Base-by-base conservation (phyloP, 768 basidiomycete genomes). In the Rhodocollybia butyracea region DNA sequence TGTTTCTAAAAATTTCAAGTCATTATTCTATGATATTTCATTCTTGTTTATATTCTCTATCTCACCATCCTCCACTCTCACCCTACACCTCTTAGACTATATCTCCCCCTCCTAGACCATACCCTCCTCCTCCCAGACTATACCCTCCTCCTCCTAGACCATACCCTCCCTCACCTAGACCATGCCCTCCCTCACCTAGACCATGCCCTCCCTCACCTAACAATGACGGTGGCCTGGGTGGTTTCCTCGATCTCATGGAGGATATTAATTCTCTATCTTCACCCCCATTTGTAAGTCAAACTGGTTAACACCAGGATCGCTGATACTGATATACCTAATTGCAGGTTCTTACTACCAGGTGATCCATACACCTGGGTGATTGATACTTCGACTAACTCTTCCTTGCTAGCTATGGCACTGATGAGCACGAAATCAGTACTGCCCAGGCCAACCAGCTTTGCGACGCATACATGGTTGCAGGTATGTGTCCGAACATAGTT, bases 351-450 rank as follows among this genome's bases (percentile, higher is more conserved):
- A 76, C 80, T 0, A 82, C 78, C 21, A 46, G 46, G 46, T 46
- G 17, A 27, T 46, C 15, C 29, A 46, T 22, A 3, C 17, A 2
- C 21, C 8, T 6, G 5, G 8, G 8, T 17, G 8, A 8, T 45
- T 45, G 3, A 17, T 11, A 45, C 17, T 45, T 22, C 7, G 8
- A 15, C 24, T 27, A 5, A 45, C 17, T 26, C 26, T 27, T n/a
- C n/a, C n/a, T 27, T 24, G 15, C 13, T 0, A 78, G 76, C 54
- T 84, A 84, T 58, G 77, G 72, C 0, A 77, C 80, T 32, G 71
- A 79, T 42, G 83, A 84, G 52, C 74, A 77, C 51, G 75, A 76
- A 24, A 73, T 59, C 22, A 57, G 53, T 31, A 43, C 57, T 15
- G 55, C 59, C 13, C 54, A 46, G 46, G 55, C 57, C 43, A 58